These are phyloP conservation scores for Candida cerambycidarum DNA, from an alignment of 805 yeast genomes.

Conservation along the genomic window DNA sequence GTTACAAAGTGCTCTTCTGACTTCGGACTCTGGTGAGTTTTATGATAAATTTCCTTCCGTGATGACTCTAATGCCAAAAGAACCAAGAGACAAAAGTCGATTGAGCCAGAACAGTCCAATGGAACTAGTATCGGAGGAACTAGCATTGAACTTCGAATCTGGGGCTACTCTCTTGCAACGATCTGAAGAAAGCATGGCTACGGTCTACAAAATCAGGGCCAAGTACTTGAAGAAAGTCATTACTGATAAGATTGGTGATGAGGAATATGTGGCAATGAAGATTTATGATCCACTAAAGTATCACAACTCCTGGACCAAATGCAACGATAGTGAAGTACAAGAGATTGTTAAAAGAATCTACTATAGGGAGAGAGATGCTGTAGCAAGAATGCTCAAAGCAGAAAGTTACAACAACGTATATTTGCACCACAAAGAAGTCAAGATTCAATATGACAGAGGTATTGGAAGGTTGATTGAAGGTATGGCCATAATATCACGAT, in stretches of 20 bases:
- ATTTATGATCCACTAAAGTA: constrained; percentile 1
- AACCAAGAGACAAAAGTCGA: not conserved
- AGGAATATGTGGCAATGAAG: constrained; percentile 2
- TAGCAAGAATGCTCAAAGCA: not conserved
- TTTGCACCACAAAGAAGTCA: not conserved
- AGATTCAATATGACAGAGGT: not conserved
- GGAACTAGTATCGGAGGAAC: no score
- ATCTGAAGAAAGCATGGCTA: not conserved
- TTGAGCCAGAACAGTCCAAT: no score
- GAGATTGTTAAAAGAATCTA: not conserved
- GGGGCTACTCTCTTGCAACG: constrained; percentile 2
- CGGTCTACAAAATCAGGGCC: constrained; percentile 6
- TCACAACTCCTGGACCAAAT: not conserved
- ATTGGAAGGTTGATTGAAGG: not conserved
- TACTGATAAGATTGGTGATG: constrained; percentile 1
- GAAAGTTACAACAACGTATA: not conserved
- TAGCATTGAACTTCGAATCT: not conserved
- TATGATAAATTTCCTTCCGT: not conserved
- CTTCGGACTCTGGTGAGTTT: not conserved
- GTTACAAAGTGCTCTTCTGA: not conserved
- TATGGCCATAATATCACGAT: not conserved
- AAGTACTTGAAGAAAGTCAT: not conserved
- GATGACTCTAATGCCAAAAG: not conserved
- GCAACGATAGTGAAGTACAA: not conserved
- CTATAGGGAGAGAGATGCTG: not conserved